Evolutionary conservation across 169 alveolate genomes (phyloP).

Genomic region (Sarcocystis neurona): DNA sequence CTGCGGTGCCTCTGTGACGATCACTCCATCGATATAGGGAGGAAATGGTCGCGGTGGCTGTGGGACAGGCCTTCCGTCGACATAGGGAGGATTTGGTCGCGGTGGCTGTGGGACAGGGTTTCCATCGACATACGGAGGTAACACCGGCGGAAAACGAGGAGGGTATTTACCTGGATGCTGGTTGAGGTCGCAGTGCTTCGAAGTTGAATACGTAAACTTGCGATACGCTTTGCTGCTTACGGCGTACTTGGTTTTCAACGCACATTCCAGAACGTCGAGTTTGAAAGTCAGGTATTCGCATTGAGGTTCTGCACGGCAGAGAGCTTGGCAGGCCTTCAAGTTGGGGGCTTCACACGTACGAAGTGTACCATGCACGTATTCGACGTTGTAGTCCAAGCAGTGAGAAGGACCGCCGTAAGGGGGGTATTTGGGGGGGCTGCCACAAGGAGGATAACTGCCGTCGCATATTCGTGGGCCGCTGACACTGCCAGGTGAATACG

Average conservation of each 20-base stretch:
- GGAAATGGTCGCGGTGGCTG: no score
- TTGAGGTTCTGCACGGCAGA: neutral
- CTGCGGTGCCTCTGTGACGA: no score
- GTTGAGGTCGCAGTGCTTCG: no score
- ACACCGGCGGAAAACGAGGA: no score
- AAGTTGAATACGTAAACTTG: neutral
- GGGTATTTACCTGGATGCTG: no score
- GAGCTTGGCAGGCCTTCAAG: neutral
- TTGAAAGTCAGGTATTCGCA: slow-evolving; percentile 7
- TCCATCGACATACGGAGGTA: no score
- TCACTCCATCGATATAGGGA: no score
- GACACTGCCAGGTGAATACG: slow-evolving; percentile 8
- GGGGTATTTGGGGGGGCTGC: slow-evolving; percentile 7
- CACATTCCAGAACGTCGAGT: neutral
- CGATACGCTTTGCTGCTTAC: neutral
- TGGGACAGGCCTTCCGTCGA: no score
- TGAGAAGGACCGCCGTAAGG: no score
- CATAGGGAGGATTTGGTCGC: no score
- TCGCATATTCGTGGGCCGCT: slow-evolving; percentile 24
- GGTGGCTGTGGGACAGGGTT: no score
- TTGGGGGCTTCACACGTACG: neutral
- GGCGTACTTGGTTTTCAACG: neutral
- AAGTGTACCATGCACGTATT: neutral
- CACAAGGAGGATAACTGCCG: neutral
- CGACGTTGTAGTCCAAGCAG: no score